These are phyloP conservation scores for Trichaptum fuscoviolaceum DNA, from an alignment of 768 basidiomycete species.

Conservation along the genomic window DNA sequence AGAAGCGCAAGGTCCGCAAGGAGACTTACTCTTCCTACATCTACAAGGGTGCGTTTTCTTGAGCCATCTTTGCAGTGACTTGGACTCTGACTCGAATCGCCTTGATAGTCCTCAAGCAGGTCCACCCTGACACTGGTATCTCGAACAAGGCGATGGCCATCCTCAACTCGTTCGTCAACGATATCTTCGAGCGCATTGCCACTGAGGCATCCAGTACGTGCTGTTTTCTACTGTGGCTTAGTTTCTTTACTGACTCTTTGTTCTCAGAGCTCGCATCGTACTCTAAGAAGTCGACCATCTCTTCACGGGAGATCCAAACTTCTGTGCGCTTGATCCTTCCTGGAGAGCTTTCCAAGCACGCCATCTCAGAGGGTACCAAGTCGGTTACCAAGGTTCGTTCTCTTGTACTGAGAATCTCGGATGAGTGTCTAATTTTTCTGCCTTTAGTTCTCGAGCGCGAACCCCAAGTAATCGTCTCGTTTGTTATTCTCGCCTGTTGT, in stretches of 20 bases:
- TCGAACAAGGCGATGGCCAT: constrained; percentile 99
- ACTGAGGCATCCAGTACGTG: constrained; percentile 82
- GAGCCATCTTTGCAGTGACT: neutral
- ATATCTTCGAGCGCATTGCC: constrained; percentile 92
- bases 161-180: constrained; percentile 93
- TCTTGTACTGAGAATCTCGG: neutral
- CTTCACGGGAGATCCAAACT: constrained; percentile 97
- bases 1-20: constrained; percentile 79
- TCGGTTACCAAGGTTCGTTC: constrained; percentile 73
- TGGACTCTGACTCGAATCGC: constrained; percentile 4
- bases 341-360: constrained; percentile 92
- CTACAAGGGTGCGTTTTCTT: constrained; percentile 60
- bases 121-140: constrained; percentile 98
- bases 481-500: constrained; percentile 7
- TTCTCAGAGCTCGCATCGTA: constrained; percentile 84
- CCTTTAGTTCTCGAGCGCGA: constrained; percentile 64
- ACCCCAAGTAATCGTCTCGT: constrained; percentile 47
- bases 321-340: constrained; percentile 95
- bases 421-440: constrained; percentile 8
- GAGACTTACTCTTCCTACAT: constrained; percentile 94
- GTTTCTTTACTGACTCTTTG: constrained; percentile 8
- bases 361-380: constrained; percentile 92
- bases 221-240: neutral
- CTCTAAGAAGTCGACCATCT: constrained; percentile 98
- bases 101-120: constrained; percentile 81